Conservation (phyloP, 2,329 filamentous ascomycete genomes). For the Arthrobotrys conoides region DNA sequence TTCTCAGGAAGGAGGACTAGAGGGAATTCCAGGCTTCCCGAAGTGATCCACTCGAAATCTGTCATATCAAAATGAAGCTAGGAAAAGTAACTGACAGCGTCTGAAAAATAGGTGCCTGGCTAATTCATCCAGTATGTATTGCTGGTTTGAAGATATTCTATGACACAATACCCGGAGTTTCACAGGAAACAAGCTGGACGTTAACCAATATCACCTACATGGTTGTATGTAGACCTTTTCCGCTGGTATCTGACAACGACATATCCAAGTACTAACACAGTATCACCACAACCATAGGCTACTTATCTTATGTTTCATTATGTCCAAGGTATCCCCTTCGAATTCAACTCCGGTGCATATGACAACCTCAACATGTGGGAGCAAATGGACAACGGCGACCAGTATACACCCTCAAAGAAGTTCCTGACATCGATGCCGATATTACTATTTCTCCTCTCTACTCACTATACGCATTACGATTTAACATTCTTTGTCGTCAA, state of each 20-base stretch:
- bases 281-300: conserved; percentile 68
- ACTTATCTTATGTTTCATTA: conserved; percentile 99
- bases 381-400: conserved; percentile 98
- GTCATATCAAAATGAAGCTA: not conserved
- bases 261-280: conserved; percentile 8
- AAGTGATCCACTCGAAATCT: not conserved
- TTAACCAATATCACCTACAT: conserved; percentile 99
- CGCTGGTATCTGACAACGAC: not conserved
- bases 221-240: conserved; percentile 71
- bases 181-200: conserved; percentile 98
- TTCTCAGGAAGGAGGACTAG: not conserved
- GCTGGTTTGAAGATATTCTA: conserved; percentile 93
- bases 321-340: conserved; percentile 96
- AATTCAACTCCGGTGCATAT: conserved; percentile 98
- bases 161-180: conserved; percentile 94
- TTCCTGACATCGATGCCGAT: conserved; percentile 96
- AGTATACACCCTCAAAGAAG: conserved; percentile 99
- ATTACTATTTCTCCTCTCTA: conserved; percentile 93
- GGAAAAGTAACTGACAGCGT: conserved; percentile 32
- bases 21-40: conserved; percentile 21
- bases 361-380: conserved; percentile 99
- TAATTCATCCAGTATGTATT: conserved; percentile 95
- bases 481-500: conserved; percentile 97
- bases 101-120: conserved; percentile 84
- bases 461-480: conserved; percentile 99